Evolutionary conservation across 2,329 filamentous ascomycete species (phyloP).

Genomic region (Rhynchosporium secalis): DNA sequence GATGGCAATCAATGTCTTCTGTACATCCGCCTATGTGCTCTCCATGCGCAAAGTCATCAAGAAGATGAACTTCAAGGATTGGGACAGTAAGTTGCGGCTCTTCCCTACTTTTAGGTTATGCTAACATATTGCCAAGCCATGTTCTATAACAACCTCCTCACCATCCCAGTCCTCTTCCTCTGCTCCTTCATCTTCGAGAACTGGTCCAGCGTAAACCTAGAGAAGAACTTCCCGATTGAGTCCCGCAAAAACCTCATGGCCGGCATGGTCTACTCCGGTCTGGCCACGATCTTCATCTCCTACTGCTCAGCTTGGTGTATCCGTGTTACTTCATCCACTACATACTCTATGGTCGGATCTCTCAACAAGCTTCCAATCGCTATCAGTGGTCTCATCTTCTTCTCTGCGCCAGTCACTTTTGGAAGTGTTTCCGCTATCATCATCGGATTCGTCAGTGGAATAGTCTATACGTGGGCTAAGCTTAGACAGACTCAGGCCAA

Average conservation of each 20-base stretch:
- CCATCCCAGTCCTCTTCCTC: conserved; percentile 85
- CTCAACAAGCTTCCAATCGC: conserved; percentile 98
- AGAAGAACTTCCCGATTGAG: conserved; percentile 83
- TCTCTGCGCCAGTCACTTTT: conserved; percentile 88
- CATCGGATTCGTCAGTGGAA: conserved; percentile 86
- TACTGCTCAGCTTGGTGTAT: conserved; percentile 99
- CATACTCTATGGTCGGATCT: conserved; percentile 97
- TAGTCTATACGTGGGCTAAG: conserved; percentile 88
- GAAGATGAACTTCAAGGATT: conserved; percentile 99
- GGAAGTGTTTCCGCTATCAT: conserved; percentile 89
- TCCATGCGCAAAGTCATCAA: conserved; percentile 98
- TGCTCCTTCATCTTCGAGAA: conserved; percentile 84
- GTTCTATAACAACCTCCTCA: conserved; percentile 99
- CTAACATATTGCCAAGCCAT: conserved; percentile 65
- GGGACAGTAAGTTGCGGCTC: conserved; percentile 75
- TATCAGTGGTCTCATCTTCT: conserved; percentile 89
- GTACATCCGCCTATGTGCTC: conserved; percentile 84
- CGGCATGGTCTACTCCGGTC: conserved; percentile 91
- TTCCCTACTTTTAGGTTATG: neutral
- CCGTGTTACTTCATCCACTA: conserved; percentile 93
- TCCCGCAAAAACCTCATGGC: conserved; percentile 76
- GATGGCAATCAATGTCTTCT: conserved; percentile 97
- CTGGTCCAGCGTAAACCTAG: conserved; percentile 84
- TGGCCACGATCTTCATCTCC: conserved; percentile 96
- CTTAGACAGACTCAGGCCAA: conserved; percentile 71